Evolutionary conservation across 305 asterid species (phyloP), one percentile per base, ranked within the genome.

Genomic region (Salvia sclarea): DNA sequence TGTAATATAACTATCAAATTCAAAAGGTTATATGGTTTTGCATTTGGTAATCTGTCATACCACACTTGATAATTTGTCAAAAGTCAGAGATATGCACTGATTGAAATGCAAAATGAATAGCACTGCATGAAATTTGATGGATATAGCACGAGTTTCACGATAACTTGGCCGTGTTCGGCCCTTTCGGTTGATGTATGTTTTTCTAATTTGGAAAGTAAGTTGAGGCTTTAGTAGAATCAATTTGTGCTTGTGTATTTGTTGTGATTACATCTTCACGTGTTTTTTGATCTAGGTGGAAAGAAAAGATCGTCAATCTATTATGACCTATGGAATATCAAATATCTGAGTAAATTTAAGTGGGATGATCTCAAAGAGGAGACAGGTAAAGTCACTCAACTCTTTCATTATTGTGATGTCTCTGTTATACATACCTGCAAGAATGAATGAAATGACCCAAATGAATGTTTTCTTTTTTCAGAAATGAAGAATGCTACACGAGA

Each of bases 341-440:
- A 94, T 80, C 74, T 91, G 83, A 85, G 97, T 72, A 93, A 93
- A 79, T 87, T 94, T 83, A 94, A 88, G 83, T 94, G 98, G 97
- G 97, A 94, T 66, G 91, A 94, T 84, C 96, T 91, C 73, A 89
- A 90, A 3, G 95, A 79, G 67, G 99, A 91, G 76, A 87, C 76
- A 31, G 96, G 93, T 89, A 83, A 61, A 11, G 33, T 17, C 56
- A 49, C 43, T 70, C 4, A 5, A 66, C 63, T 28, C 20, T 44
- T 30, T 38, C 52, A 24, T 37, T 18, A 25, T 18, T 66, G 6
- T 18, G 25, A 55, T 50, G 31, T 66, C 50, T 41, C 47, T 44
- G 52, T 8, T 70, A 12, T 67, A 22, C 61, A 8, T 35, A 12
- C 44, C 68, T 49, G 21, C 60, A 24, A 1, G 14, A 41, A 72